Conservation (phyloP, 2,329 filamentous ascomycete species). For the Saccharata proteae region DNA sequence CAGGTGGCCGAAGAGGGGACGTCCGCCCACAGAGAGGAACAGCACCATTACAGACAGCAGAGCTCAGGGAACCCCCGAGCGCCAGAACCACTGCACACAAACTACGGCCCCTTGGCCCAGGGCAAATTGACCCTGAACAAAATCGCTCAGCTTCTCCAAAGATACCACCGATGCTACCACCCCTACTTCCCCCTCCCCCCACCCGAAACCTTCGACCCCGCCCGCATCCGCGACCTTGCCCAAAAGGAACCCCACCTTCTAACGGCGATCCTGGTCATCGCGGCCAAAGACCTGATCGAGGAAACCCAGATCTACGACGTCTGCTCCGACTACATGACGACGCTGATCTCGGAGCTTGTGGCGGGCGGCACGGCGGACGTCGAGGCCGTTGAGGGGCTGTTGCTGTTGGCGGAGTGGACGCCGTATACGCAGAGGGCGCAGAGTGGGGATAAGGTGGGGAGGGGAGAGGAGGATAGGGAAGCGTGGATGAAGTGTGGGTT, state of each 20-base stretch:
- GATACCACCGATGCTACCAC: conserved; percentile 55
- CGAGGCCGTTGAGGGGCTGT: conserved; percentile 57
- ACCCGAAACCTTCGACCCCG: conserved; percentile 43
- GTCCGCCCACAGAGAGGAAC: conserved; percentile 2
- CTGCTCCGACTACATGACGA: conserved; percentile 59
- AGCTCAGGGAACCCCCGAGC: not conserved
- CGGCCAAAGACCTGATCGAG: conserved; percentile 57
- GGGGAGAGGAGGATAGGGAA: conserved; percentile 61
- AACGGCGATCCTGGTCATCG: conserved; percentile 58
- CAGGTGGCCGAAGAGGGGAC: conserved; percentile 28
- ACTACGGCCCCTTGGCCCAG: conserved; percentile 30
- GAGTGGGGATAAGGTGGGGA: conserved; percentile 51
- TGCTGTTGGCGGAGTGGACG: conserved; percentile 62
- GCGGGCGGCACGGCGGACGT: conserved; percentile 56
- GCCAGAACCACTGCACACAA: conserved; percentile 27
- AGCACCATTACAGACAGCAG: conserved; percentile 1
- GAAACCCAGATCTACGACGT: conserved; percentile 52
- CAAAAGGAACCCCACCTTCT: conserved; percentile 53
- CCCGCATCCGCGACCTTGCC: conserved; percentile 43
- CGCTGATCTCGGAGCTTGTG: conserved; percentile 52
- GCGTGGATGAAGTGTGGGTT: conserved; percentile 69
- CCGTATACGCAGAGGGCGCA: conserved; percentile 50
- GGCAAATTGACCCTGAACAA: conserved; percentile 32
- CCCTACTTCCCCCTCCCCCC: conserved; percentile 59
- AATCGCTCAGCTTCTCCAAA: conserved; percentile 40